Evolutionary conservation across 2,329 filamentous ascomycete species (phyloP).

Genomic region (Microdochium paspali): DNA sequence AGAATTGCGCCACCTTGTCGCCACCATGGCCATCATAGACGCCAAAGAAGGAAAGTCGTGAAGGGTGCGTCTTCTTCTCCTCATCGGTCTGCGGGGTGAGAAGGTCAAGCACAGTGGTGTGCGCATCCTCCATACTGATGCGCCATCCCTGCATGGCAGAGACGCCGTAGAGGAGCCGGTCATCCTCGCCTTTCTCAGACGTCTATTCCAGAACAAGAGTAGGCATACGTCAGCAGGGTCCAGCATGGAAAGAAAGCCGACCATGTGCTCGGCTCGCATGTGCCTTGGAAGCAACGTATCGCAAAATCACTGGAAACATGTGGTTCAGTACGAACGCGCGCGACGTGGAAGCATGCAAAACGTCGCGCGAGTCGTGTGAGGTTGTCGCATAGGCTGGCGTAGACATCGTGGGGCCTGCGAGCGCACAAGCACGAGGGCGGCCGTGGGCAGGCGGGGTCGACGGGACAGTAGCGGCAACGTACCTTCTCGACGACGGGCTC

Average conservation of each 20-base stretch:
- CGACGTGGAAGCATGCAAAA: not conserved
- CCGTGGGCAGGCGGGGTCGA: slow-evolving; percentile 13
- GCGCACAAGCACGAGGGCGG: not conserved
- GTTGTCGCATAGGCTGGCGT: not conserved
- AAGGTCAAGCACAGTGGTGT: slow-evolving; percentile 82
- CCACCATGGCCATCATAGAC: slow-evolving; percentile 97
- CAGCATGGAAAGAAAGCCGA: not conserved
- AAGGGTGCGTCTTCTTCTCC: slow-evolving; percentile 53
- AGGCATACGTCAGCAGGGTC: slow-evolving; percentile 13
- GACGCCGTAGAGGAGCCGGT: slow-evolving; percentile 83
- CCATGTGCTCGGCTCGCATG: too few species aligned
- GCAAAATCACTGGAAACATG: not conserved
- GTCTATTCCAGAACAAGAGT: slow-evolving; percentile 40
- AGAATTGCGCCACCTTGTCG: slow-evolving; percentile 89
- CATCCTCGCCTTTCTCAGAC: slow-evolving; percentile 87
- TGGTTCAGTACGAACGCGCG: not conserved
- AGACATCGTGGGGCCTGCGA: not conserved
- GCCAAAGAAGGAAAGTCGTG: slow-evolving; percentile 87
- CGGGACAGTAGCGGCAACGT: slow-evolving; percentile 26
- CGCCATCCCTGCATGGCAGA: slow-evolving; percentile 99
- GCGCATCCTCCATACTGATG: slow-evolving; percentile 99
- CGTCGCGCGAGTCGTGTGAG: not conserved
- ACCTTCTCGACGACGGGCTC: slow-evolving; percentile 99
- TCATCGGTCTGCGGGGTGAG: slow-evolving; percentile 47
- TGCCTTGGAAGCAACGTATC: not conserved